Percentiles rank a stretch among this genome's conserved stretches.
Conservation (phyloP, 257 asterid genomes). For the Sherardia arvensis region DNA sequence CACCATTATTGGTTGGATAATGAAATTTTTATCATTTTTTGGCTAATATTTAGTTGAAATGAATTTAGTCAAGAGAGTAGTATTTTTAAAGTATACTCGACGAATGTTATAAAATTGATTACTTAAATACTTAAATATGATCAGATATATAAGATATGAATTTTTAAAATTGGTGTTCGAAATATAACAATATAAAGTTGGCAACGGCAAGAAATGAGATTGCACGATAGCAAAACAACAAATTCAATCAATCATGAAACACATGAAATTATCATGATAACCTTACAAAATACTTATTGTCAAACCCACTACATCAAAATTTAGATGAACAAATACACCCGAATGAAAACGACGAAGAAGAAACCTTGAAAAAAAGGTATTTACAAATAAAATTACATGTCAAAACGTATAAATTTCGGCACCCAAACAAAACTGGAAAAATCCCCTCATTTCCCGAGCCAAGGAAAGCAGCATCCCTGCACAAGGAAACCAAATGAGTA, state of each 20-base stretch:
- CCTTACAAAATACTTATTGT: neutral
- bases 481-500: neutral
- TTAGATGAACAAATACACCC: conserved; percentile 3
- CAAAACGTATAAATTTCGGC: neutral
- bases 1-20: too few relatives aligned
- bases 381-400: conserved; percentile 10
- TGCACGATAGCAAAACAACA: neutral
- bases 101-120: too few relatives aligned
- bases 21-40: too few relatives aligned
- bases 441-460: conserved; percentile 12
- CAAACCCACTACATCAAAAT: conserved; percentile 4
- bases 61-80: too few relatives aligned
- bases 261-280: neutral
- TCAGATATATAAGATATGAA: too few relatives aligned
- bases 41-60: too few relatives aligned
- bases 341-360: neutral
- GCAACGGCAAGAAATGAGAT: neutral
- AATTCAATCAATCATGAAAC: neutral
- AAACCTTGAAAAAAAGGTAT: conserved; percentile 5
- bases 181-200: too few relatives aligned
- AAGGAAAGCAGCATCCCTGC: conserved; percentile 27
- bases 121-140: too few relatives aligned
- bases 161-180: too few relatives aligned
- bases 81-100: too few relatives aligned
- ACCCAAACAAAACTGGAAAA: neutral